These are phyloP conservation scores for Penicillium hesseltinei DNA, from an alignment of 2,329 filamentous ascomycete genomes.

Conservation along the genomic window DNA sequence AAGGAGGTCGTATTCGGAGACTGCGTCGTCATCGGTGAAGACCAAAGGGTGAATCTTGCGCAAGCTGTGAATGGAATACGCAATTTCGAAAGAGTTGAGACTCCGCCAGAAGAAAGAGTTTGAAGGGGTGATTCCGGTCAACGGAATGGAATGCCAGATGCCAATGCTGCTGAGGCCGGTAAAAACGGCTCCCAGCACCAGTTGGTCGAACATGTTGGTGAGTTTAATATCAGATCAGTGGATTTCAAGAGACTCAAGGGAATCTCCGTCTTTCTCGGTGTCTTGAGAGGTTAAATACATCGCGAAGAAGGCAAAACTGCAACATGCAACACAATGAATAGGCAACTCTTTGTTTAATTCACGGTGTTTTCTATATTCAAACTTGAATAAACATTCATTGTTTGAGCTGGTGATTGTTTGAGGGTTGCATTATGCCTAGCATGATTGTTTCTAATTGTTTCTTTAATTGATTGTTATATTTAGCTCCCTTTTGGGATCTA, in stretches of 20 bases:
- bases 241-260: background rate
- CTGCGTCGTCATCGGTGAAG: background rate
- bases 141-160: background rate
- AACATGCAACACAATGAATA: conserved; percentile 1
- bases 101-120: background rate
- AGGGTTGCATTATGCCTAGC: background rate
- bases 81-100: conserved; percentile 4
- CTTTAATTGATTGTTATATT: background rate
- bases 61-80: background rate
- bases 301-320: background rate
- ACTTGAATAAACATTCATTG: background rate
- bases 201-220: background rate
- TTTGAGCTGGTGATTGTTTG: background rate
- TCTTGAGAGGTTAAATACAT: conserved; percentile 3
- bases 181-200: background rate
- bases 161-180: conserved; percentile 1
- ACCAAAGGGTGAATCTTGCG: background rate
- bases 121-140: background rate
- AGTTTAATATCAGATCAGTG: background rate
- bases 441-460: background rate
- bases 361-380: background rate
- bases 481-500: too few species aligned
- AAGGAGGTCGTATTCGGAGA: background rate
- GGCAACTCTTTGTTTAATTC: background rate
- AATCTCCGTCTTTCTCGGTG: background rate